A percentile compares a stretch with the other conserved stretches of the same genome.
Conservation (phyloP, 192 early-diverging fungal species). For the Entomortierella parvispora region DNA sequence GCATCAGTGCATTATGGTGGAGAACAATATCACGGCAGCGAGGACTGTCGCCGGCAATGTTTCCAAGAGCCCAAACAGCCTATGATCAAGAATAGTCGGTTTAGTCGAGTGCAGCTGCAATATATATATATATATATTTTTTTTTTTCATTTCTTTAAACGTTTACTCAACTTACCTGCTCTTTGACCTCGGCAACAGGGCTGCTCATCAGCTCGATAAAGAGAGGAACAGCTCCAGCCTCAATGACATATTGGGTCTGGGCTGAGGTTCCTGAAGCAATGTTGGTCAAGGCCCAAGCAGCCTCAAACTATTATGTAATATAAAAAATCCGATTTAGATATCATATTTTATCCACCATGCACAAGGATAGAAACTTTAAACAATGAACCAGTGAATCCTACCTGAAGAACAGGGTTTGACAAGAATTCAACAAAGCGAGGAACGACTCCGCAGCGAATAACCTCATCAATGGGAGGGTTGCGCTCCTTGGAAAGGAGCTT, state of each 20-base stretch:
- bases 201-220: slow-evolving; percentile 92
- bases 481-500: slow-evolving; percentile 95
- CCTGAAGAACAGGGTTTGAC: slow-evolving; percentile 86
- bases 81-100: slow-evolving; percentile 40
- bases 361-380: neutral
- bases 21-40: slow-evolving; percentile 93
- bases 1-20: slow-evolving; percentile 79
- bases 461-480: slow-evolving; percentile 97
- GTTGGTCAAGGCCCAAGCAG: slow-evolving; percentile 99
- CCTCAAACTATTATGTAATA: slow-evolving; percentile 81
- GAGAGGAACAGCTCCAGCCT: slow-evolving; percentile 90
- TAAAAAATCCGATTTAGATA: neutral
- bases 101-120: no score
- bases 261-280: slow-evolving; percentile 96
- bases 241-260: slow-evolving; percentile 96
- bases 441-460: slow-evolving; percentile 93
- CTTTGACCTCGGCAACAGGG: slow-evolving; percentile 87
- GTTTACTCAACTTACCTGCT: slow-evolving; percentile 72
- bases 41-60: slow-evolving; percentile 98
- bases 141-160: neutral
- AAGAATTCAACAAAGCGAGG: slow-evolving; percentile 96
- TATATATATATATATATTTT: no score
- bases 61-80: slow-evolving; percentile 99
- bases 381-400: slow-evolving; percentile 38
- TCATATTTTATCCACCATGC: neutral